Evolutionary conservation across 2,329 filamentous ascomycete genomes (phyloP), one percentile per base, ranked within the genome.

Genomic region (Penicillium digitatum): DNA sequence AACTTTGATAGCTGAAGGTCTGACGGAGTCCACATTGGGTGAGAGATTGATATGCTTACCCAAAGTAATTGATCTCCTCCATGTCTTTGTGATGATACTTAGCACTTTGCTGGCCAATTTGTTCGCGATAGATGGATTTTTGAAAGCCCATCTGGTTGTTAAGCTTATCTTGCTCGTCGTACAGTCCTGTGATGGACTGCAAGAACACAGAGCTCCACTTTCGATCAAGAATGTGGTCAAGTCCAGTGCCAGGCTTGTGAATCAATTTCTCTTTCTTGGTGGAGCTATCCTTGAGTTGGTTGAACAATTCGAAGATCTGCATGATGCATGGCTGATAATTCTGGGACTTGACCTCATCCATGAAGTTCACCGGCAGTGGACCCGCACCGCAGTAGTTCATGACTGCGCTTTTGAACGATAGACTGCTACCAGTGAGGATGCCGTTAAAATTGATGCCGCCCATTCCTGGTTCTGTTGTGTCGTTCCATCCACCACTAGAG

Each of bases 21-120:
- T 6, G 7, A 5, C 20, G 27, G 20, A 38, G 24, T 11, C 16
- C 16, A 16, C 24, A 22, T 7, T 27, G 3, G 4, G 9, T 9
- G 6, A n/a, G 20, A 22, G 16, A 34, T 11, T 48, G n/a, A 7
- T 5, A 29, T 62, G 38, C 66, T 48, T 57, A 76, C 55, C 76
- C 76, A 60, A 78, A 78, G 55, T 78, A 78, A 56, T 78, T 78
- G 54, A 71, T 62, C 49, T 70, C 66, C 39, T 62, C 50, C 60
- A 55, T 67, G 48, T 27, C 66, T 48, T 55, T 54, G 60, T 58
- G 71, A 56, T 61, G 76, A 58, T 72, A 61, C 45, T 69, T 71
- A n/a, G 71, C 67, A 1, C 46, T 52, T 6, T 56, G 51, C n/a
- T 65, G 55, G 5, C 56, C 57, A 8, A 75, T 60, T 18, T 62